A percentile compares a stretch with the other conserved stretches of the same genome.
These are phyloP conservation scores for Phytophthora crassamura DNA, from an alignment of 352 stramenopile species.

Conservation along the genomic window DNA sequence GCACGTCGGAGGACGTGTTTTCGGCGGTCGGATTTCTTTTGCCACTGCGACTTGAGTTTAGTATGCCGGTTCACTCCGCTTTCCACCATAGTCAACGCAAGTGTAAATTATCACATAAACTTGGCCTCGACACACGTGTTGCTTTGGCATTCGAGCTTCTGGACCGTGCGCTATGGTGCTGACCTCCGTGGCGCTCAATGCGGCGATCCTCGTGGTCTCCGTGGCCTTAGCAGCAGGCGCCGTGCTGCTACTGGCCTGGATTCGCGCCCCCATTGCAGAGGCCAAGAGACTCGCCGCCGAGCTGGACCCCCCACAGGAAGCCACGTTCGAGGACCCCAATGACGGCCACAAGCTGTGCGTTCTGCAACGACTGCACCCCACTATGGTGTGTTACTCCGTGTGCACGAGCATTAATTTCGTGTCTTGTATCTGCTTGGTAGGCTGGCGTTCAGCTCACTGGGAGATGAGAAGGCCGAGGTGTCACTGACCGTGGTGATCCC, in stretches of 20 bases:
- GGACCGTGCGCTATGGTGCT: slow-evolving; percentile 12
- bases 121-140: no score
- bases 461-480: slow-evolving; percentile 56
- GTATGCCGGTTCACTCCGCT: no score
- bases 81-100: neutral
- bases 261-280: slow-evolving; percentile 60
- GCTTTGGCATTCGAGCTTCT: no score
- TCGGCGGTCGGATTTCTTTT: no score
- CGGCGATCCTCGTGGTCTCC: slow-evolving; percentile 24
- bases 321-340: slow-evolving; percentile 65
- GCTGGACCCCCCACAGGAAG: slow-evolving; percentile 60
- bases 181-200: slow-evolving; percentile 21
- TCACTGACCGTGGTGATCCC: slow-evolving; percentile 93
- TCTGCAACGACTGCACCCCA: no score
- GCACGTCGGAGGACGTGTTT: no score
- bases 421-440: slow-evolving; percentile 29
- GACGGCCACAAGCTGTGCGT: slow-evolving; percentile 47
- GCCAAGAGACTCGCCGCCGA: slow-evolving; percentile 58
- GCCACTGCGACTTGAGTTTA: no score
- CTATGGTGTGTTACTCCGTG: no score
- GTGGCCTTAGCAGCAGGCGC: slow-evolving; percentile 34
- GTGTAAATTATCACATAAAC: neutral
- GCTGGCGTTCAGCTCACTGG: slow-evolving; percentile 62
- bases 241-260: slow-evolving; percentile 58
- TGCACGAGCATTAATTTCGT: neutral